Evolutionary conservation across 2,329 filamentous ascomycete genomes (phyloP), one percentile per base, ranked within the genome.

Genomic region (Paramyrothecium sp.): DNA sequence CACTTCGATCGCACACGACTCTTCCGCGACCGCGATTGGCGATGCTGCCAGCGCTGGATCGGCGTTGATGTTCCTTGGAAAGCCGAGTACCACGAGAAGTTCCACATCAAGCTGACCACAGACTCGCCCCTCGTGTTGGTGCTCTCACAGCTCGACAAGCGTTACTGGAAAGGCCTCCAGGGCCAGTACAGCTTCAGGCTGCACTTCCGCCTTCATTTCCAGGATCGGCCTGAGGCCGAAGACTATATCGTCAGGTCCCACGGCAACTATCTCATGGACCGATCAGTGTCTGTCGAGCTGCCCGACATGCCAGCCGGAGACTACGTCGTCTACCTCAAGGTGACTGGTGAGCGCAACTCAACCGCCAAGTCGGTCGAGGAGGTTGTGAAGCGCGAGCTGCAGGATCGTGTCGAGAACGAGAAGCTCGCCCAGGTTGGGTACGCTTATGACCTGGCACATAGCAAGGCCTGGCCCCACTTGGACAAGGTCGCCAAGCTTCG

Each of bases 1-100:
- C 79, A 81, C 61, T 82, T 88, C 54, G 84, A 88, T 64, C 78
- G 85, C 16, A 88, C 86, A 0, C 78, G 85, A 1, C 79, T 89
- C 19, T 88, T 88, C 69, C 75, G 81, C 23, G 81, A 85, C 20
- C 56, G 53, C 8, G 78, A 83, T 58, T 89, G 85, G 86, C 77
- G 79, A 48, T 78, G 81, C 53, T 81, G 79, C 17, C 81, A 84
- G 55, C 79, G 81, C 57, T 88, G 84, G 85, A 83, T 86, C 51
- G 83, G 82, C 2, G 78, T 87, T 11, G 79, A 84, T 33, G 85
- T 88, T 1, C 81, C 84, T 0, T 88, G 85, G 84, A 84, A 81
- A 65, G 72, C 81, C 1, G 79, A 85, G 54, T 88, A 86, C 66
- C 81, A 86, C 62, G 79, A 86, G 58, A 86, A 84, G 65, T 88